Evolutionary conservation across 805 yeast species (phyloP).

Genomic region (Starmerella apis): DNA sequence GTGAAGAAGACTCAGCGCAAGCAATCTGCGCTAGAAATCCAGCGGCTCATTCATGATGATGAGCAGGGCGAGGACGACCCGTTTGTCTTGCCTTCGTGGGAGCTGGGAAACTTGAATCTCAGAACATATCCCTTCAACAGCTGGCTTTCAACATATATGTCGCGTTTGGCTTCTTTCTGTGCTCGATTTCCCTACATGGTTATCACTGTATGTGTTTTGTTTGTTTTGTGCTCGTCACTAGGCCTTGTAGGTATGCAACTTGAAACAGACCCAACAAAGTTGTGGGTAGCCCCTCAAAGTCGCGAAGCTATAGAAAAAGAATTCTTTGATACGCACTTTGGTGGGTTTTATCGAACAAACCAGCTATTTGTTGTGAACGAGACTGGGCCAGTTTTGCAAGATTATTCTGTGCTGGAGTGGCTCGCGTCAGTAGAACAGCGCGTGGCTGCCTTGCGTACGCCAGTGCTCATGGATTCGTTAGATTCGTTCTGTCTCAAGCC

Average conservation of each 20-base stretch:
- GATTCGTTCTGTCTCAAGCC: slow-evolving; percentile 79
- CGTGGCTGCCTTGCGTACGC: slow-evolving; percentile 33
- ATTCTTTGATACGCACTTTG: slow-evolving; percentile 68
- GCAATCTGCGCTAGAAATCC: slow-evolving; percentile 16
- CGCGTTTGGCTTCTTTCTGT: slow-evolving; percentile 47
- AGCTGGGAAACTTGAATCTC: slow-evolving; percentile 19
- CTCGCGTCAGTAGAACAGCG: slow-evolving; percentile 73
- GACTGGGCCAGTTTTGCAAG: slow-evolving; percentile 53
- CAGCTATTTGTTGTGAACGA: slow-evolving; percentile 67
- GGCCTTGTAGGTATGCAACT: slow-evolving; percentile 46
- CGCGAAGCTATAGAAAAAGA: slow-evolving; percentile 56
- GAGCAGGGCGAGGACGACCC: slow-evolving; percentile 30
- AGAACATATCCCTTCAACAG: slow-evolving; percentile 40
- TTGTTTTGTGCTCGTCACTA: slow-evolving; percentile 40
- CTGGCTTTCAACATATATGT: slow-evolving; percentile 40
- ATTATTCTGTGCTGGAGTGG: slow-evolving; percentile 66
- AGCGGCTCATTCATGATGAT: slow-evolving; percentile 38
- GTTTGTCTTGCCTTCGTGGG: slow-evolving; percentile 25
- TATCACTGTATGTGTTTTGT: slow-evolving; percentile 35
- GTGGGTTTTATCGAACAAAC: slow-evolving; percentile 83
- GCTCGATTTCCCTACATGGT: slow-evolving; percentile 50
- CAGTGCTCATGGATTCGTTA: slow-evolving; percentile 31
- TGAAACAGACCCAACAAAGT: slow-evolving; percentile 68
- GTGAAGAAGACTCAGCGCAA: slow-evolving; percentile 11
- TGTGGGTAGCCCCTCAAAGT: slow-evolving; percentile 82